Evolutionary conservation across 139 green algal genomes (phyloP).

Genomic region (Trebouxia sp.): DNA sequence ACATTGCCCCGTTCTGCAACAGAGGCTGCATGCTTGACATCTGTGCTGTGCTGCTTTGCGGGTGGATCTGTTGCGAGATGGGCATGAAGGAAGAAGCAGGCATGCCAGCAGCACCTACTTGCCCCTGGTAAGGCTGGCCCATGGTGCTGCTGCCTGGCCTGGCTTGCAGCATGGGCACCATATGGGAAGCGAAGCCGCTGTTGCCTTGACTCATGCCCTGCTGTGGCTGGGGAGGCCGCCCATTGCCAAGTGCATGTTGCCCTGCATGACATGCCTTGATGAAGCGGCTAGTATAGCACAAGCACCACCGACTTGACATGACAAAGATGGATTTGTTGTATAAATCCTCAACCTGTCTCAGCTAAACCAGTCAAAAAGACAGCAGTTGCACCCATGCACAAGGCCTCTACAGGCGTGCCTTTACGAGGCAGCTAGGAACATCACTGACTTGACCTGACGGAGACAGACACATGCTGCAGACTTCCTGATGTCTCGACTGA

Average conservation of each 20-base stretch:
- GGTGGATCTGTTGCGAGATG: neutral
- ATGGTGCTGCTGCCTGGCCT: neutral
- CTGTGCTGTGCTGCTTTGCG: neutral
- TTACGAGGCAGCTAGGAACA: no score
- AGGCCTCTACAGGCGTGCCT: no score
- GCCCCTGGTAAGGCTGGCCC: neutral
- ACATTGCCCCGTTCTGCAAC: neutral
- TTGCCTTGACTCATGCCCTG: neutral
- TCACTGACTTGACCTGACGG: no score
- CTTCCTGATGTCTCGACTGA: no score
- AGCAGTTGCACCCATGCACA: no score
- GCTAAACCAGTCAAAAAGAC: no score
- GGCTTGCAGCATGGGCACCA: neutral
- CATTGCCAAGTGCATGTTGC: neutral
- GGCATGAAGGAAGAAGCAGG: conserved; percentile 7
- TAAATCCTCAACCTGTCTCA: no score
- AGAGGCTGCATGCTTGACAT: neutral
- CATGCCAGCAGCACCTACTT: neutral
- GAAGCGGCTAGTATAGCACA: no score
- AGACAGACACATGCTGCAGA: no score
- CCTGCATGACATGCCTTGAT: no score
- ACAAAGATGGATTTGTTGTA: no score
- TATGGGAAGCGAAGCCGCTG: neutral
- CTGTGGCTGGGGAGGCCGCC: neutral
- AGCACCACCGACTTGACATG: neutral